Base-by-base conservation (phyloP, 2,329 filamentous ascomycete species). In the Fusarium globosum region DNA sequence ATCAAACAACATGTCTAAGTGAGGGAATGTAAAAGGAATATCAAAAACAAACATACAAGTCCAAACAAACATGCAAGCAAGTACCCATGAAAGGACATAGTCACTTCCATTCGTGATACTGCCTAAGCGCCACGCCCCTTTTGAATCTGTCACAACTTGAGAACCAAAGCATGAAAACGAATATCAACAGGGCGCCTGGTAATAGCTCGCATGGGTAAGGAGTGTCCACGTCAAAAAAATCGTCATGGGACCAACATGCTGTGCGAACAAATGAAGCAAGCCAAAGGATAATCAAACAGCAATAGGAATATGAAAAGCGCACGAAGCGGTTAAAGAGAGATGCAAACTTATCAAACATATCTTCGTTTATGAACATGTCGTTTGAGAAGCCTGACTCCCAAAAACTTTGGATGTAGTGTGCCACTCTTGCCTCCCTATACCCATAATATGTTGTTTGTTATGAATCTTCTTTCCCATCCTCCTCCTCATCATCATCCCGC, bases 261-360 rank as follows among this genome's bases (percentile, higher is more conserved):
- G 21, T 48, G 57, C n/a, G 55, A 71, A 46, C 28, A 66, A 68
- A 49, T 28, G 18, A 46, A 41, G 26, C n/a, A 57, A 28, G 51
- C 23, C 41, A 45, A 51, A 48, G 12, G 20, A 73, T 49, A 68
- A 73, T 68, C 66, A 73, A 68, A 71, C 23, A n/a, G 45, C 21
- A 39, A 21, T 12, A 21, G 23, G 36, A 53, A 20, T 23, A 35
- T 51, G 56, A 48, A 52, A 45, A 21, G 51, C 42, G 20, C 39
- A 28, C 11, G 13, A 28, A 42, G 26, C 11, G 33, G 28, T 38
- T 26, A 36, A 26, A 43, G 38, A 33, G 23, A 46, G 36, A 49
- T 41, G 23, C 41, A 57, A 46, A 23, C 26, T 46, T 52, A 26
- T 20, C n/a, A 36, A 48, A 41, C 36, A 59, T 39, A 45, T 35